Percentiles rank a stretch among this genome's conserved stretches.
phyloP scores from a whole-genome alignment of 106 monocot genomes.

The Triglochin maritima region DNA sequence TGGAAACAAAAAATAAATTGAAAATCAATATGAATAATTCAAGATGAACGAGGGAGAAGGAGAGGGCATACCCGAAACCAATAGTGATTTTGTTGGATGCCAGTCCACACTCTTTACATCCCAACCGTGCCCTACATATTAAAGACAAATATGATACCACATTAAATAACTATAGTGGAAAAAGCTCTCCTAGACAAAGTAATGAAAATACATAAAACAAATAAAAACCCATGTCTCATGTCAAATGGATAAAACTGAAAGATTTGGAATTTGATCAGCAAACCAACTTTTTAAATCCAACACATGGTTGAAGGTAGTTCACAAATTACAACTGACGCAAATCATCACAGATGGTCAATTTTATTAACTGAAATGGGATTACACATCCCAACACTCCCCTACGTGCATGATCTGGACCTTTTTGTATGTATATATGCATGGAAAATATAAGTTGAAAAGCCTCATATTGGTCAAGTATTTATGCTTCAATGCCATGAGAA shows the following conservation, averaged over 20 bases:
- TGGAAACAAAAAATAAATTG: neutral
- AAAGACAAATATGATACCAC: slow-evolving; percentile 15
- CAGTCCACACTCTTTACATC: slow-evolving; percentile 98
- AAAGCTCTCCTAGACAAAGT: no score
- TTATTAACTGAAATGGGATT: no score
- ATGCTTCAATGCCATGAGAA: no score
- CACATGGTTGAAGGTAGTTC: no score
- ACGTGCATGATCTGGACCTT: no score
- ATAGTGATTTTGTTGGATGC: slow-evolving; percentile 90
- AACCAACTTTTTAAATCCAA: neutral
- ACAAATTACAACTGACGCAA: no score
- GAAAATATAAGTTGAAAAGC: no score
- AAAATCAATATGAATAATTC: neutral
- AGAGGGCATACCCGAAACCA: slow-evolving; percentile 65
- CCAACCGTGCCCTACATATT: slow-evolving; percentile 91
- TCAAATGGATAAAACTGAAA: neutral
- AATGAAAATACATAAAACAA: neutral
- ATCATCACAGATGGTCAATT: no score
- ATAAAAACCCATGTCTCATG: neutral
- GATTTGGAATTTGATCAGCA: neutral
- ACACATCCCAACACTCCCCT: no score
- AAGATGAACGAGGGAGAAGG: neutral
- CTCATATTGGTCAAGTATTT: no score
- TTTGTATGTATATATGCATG: no score
- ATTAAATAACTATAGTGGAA: neutral